Conservation (phyloP, 495 filamentous ascomycete genomes). For the Umbilicaria muhlenbergii region DNA sequence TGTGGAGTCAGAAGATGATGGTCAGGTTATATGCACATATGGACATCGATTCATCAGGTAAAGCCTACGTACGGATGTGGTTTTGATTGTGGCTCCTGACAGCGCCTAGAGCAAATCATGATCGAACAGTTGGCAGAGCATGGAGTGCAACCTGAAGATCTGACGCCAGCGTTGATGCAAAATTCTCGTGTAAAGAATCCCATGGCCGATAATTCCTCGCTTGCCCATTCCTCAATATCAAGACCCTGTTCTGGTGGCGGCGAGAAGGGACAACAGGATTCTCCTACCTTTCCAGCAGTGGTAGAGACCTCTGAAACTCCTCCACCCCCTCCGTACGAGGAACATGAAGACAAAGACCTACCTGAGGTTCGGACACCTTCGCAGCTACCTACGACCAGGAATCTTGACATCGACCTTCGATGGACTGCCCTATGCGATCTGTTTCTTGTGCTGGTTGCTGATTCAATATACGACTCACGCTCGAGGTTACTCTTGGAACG, state of each 20-base stretch:
- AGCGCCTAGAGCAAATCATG: slow-evolving; percentile 73
- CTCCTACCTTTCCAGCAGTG: slow-evolving; percentile 15
- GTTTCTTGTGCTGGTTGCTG: slow-evolving; percentile 88
- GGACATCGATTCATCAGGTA: slow-evolving; percentile 64
- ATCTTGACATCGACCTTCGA: slow-evolving; percentile 88
- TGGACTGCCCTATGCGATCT: slow-evolving; percentile 97
- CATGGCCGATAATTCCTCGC: slow-evolving; percentile 37
- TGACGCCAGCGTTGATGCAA: slow-evolving; percentile 77
- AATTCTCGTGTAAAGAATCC: slow-evolving; percentile 91
- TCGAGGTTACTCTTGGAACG: slow-evolving; percentile 74
- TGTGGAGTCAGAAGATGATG: slow-evolving; percentile 98
- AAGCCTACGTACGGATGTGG: background rate
- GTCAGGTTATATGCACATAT: slow-evolving; percentile 84
- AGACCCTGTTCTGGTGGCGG: slow-evolving; percentile 3
- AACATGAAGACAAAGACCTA: slow-evolving; percentile 51
- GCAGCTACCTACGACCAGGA: slow-evolving; percentile 61
- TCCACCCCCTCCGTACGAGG: slow-evolving; percentile 57
- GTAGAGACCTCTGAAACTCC: slow-evolving; percentile 20
- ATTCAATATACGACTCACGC: slow-evolving; percentile 82
- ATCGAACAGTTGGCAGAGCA: slow-evolving; percentile 93
- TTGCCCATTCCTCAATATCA: slow-evolving; percentile 17
- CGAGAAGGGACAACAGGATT: slow-evolving; percentile 12
- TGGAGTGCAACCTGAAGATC: slow-evolving; percentile 69
- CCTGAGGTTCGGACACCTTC: slow-evolving; percentile 65
- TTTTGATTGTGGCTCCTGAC: slow-evolving; percentile 9